Conservation (phyloP, 768 basidiomycete genomes). For the Termitomyces sp. region DNA sequence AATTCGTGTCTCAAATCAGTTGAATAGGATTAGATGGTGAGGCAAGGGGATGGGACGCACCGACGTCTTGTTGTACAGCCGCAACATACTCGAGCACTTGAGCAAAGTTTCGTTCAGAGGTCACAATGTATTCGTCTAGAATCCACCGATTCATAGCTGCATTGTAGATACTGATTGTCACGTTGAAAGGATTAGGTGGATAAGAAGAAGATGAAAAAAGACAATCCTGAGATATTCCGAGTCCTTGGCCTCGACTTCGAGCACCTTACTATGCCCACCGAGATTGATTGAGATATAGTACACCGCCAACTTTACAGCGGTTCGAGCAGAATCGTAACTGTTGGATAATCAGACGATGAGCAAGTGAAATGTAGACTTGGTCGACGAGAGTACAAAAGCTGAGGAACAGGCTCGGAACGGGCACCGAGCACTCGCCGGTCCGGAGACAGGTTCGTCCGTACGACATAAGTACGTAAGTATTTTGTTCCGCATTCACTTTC, state of each 20-base stretch:
- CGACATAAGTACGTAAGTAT: too few relatives aligned
- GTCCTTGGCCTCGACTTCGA: constrained; percentile 53
- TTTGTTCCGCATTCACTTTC: too few relatives aligned
- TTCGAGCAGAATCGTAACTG: constrained; percentile 66
- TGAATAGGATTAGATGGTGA: not conserved
- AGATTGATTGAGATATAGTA: constrained; percentile 65
- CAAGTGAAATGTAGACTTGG: not conserved
- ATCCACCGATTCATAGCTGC: constrained; percentile 59
- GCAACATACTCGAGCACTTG: constrained; percentile 65
- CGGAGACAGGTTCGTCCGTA: too few relatives aligned
- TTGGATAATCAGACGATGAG: not conserved
- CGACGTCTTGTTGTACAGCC: constrained; percentile 57
- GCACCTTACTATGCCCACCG: constrained; percentile 46
- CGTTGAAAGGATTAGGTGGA: not conserved
- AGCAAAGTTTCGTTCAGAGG: constrained; percentile 61
- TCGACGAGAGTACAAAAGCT: too few relatives aligned
- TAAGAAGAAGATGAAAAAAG: too few relatives aligned
- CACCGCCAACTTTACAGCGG: constrained; percentile 67
- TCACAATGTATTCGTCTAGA: constrained; percentile 39
- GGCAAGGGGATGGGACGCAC: constrained; percentile 26
- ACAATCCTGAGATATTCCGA: constrained; percentile 50
- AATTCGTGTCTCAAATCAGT: constrained; percentile 50
- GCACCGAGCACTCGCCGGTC: too few relatives aligned
- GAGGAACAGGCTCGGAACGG: too few relatives aligned
- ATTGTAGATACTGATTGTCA: constrained; percentile 52